Conservation (phyloP, 768 basidiomycete species). For the Dictyophora rubrovolvata region DNA sequence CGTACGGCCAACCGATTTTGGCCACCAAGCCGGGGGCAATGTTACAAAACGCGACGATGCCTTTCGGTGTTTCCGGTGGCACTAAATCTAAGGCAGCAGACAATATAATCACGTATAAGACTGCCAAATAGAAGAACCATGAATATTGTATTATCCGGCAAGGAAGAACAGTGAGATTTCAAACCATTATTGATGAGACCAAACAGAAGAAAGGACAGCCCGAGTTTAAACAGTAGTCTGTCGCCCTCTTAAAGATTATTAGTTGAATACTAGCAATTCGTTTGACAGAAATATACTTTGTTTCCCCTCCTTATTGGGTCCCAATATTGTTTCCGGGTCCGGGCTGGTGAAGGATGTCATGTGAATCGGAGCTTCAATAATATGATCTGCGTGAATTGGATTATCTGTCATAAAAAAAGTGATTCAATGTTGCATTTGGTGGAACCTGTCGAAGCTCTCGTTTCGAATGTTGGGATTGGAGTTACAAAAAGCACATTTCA, state of each 20-base stretch:
- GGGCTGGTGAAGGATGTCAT: not conserved
- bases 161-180: constrained; percentile 4
- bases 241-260: not conserved
- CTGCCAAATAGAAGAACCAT: constrained; percentile 26
- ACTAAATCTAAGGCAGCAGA: constrained; percentile 94
- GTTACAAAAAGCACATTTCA: no score
- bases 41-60: constrained; percentile 91
- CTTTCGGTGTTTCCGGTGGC: constrained; percentile 84
- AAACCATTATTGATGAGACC: constrained; percentile 88
- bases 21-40: constrained; percentile 80
- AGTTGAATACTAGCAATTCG: not conserved
- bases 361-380: not conserved
- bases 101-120: constrained; percentile 92
- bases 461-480: no score
- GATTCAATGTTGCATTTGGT: not conserved
- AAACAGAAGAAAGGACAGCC: constrained; percentile 77
- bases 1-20: constrained; percentile 88
- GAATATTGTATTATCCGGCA: not conserved
- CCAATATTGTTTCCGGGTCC: not conserved
- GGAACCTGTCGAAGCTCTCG: not conserved
- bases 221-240: constrained; percentile 27
- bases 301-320: no score
- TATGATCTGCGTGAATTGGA: not conserved
- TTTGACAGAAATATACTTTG: no score
- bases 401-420: not conserved